Evolutionary conservation across 2,329 filamentous ascomycete species (phyloP).

Genomic region (Calonectria hongkongensis): DNA sequence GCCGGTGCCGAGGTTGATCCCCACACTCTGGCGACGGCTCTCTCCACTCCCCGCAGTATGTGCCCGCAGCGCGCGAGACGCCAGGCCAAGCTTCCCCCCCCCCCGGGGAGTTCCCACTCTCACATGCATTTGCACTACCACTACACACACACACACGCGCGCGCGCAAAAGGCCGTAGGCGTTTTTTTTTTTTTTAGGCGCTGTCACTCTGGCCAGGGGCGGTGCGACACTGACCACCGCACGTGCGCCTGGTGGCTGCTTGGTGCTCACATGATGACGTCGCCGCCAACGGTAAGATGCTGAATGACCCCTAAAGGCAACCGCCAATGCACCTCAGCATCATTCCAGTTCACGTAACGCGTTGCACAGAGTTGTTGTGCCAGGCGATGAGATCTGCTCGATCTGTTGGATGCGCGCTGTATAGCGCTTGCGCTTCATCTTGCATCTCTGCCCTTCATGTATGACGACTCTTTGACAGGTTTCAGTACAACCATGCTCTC

Average conservation of each 20-base stretch:
- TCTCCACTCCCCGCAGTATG: conserved; percentile 20
- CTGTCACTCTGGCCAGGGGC: conserved; percentile 27
- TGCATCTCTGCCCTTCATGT: no score
- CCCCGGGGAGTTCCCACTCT: conserved; percentile 39
- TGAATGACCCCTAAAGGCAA: background rate
- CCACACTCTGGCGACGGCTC: conserved; percentile 26
- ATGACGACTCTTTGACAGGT: no score
- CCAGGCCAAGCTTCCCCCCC: background rate
- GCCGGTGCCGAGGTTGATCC: conserved; percentile 48
- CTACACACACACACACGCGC: no score
- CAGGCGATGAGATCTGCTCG: no score
- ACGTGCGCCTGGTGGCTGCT: conserved; percentile 6
- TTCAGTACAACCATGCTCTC: no score
- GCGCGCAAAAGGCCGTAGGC: background rate
- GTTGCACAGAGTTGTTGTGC: no score
- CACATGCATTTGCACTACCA: conserved; percentile 42
- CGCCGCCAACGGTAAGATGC: conserved; percentile 28
- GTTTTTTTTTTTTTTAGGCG: background rate
- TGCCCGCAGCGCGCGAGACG: background rate
- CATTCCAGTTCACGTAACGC: background rate
- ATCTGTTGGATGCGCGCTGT: no score
- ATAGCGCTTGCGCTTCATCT: no score
- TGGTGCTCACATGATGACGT: conserved; percentile 34
- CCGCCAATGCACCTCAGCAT: background rate
- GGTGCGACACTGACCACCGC: conserved; percentile 27